phyloP scores from a whole-genome alignment of 2,329 filamentous ascomycete species.

The Xylaria sp. region DNA sequence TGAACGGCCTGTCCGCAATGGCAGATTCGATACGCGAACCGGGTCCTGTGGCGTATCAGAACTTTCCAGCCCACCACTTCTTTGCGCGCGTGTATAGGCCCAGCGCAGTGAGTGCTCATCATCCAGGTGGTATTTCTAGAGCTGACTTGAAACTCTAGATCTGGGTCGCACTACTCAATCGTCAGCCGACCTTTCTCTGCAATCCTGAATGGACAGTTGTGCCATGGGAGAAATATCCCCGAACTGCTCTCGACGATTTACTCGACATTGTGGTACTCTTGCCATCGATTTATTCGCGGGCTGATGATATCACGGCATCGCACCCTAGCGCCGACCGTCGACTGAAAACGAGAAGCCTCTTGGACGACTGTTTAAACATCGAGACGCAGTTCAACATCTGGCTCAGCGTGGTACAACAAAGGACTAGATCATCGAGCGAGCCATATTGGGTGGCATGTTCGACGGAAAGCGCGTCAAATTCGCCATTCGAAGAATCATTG shows the following conservation, averaged over 20 bases:
- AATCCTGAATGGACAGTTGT: constrained; percentile 46
- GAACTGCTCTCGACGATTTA: constrained; percentile 46
- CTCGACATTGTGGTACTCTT: constrained; percentile 47
- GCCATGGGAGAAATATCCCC: constrained; percentile 49
- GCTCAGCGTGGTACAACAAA: constrained; percentile 32
- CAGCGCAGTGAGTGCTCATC: constrained; percentile 40
- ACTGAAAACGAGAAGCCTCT: constrained; percentile 43
- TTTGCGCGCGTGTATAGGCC: constrained; percentile 52
- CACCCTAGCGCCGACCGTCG: constrained; percentile 39
- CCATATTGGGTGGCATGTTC: constrained; percentile 37
- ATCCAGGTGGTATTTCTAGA: background rate
- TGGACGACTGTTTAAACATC: constrained; percentile 43
- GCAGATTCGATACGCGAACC: constrained; percentile 36
- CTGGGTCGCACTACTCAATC: constrained; percentile 44
- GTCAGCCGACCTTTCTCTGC: constrained; percentile 47
- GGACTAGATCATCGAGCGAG: constrained; percentile 19
- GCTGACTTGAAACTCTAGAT: constrained; percentile 22
- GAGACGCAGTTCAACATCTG: constrained; percentile 46
- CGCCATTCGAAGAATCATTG: constrained; percentile 43
- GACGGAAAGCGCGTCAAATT: constrained; percentile 25
- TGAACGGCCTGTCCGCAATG: constrained; percentile 35
- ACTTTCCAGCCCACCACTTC: constrained; percentile 53
- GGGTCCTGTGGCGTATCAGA: constrained; percentile 43
- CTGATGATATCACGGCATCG: constrained; percentile 39
- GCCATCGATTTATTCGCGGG: constrained; percentile 42